phyloP scores from a whole-genome alignment of 2,329 filamentous ascomycete species.

The Aureobasidium sp. region DNA sequence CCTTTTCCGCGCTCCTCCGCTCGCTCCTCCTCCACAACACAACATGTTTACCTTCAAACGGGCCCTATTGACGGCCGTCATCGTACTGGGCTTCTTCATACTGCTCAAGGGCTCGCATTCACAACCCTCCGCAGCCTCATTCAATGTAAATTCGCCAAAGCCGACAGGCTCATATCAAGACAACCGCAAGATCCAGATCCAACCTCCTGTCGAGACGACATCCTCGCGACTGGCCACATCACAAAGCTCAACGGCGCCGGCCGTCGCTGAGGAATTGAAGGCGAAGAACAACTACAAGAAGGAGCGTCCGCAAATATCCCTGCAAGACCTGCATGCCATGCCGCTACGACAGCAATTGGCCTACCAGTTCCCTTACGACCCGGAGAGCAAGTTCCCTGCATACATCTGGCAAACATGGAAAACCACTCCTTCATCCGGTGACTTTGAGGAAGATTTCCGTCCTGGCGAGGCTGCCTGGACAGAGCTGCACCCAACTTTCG shows the following conservation, averaged over 20 bases:
- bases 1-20: neutral
- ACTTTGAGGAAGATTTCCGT: constrained; percentile 68
- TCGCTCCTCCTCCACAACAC: neutral
- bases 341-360: constrained; percentile 71
- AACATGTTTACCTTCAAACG: constrained; percentile 71
- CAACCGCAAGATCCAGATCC: constrained; percentile 25
- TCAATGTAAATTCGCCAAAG: constrained; percentile 26
- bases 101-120: constrained; percentile 55
- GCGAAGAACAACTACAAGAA: constrained; percentile 27
- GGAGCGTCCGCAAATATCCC: constrained; percentile 48
- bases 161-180: constrained; percentile 28
- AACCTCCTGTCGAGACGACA: neutral
- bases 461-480: constrained; percentile 86
- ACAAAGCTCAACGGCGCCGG: constrained; percentile 12
- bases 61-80: constrained; percentile 61
- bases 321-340: constrained; percentile 63
- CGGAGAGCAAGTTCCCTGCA: constrained; percentile 80
- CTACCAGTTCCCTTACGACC: constrained; percentile 90
- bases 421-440: constrained; percentile 63
- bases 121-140: constrained; percentile 16
- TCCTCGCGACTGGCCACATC: constrained; percentile 20
- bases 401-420: constrained; percentile 99
- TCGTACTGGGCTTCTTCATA: constrained; percentile 61
- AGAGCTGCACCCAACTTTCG: constrained; percentile 75
- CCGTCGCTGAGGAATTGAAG: constrained; percentile 10